Evolutionary conservation across 441 rosid genomes (phyloP).

Genomic region (Melastoma candidum): DNA sequence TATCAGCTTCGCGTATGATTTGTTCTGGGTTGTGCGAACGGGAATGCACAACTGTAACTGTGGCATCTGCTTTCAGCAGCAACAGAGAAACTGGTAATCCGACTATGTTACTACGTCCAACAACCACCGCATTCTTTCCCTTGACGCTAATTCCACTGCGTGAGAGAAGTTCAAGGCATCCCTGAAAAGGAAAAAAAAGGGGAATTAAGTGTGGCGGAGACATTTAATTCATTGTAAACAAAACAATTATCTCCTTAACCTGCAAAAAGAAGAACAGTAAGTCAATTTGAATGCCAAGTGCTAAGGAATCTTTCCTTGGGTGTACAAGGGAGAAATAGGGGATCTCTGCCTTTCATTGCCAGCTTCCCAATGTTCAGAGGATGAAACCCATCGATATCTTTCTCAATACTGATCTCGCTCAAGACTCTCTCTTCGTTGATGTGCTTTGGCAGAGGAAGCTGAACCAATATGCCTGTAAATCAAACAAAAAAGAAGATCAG

Average conservation of each 20-base stretch:
- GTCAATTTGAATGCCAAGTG: not conserved
- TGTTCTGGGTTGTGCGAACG: slow-evolving; percentile 46
- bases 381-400: slow-evolving; percentile 10
- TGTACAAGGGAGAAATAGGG: slow-evolving; percentile 7
- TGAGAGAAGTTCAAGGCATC: slow-evolving; percentile 2
- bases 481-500: slow-evolving; percentile 4
- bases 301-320: slow-evolving; percentile 34
- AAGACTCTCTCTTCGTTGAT: slow-evolving; percentile 4
- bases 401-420: slow-evolving; percentile 4
- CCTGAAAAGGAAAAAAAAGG: slow-evolving; percentile 7
- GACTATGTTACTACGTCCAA: slow-evolving; percentile 2
- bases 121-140: slow-evolving; percentile 6
- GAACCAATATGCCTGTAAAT: slow-evolving; percentile 71
- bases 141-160: not conserved
- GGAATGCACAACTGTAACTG: slow-evolving; percentile 70
- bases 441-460: slow-evolving; percentile 64
- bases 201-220: not conserved
- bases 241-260: too few species aligned
- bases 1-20: slow-evolving; percentile 73
- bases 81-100: slow-evolving; percentile 6
- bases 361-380: slow-evolving; percentile 10
- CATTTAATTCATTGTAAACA: not conserved
- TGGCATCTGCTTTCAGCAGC: slow-evolving; percentile 78
- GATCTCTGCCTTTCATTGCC: slow-evolving; percentile 11
- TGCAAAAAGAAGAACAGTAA: not conserved